These are phyloP conservation scores for Xylaria sp. DNA, from an alignment of 2,329 filamentous ascomycete species.

Conservation along the genomic window DNA sequence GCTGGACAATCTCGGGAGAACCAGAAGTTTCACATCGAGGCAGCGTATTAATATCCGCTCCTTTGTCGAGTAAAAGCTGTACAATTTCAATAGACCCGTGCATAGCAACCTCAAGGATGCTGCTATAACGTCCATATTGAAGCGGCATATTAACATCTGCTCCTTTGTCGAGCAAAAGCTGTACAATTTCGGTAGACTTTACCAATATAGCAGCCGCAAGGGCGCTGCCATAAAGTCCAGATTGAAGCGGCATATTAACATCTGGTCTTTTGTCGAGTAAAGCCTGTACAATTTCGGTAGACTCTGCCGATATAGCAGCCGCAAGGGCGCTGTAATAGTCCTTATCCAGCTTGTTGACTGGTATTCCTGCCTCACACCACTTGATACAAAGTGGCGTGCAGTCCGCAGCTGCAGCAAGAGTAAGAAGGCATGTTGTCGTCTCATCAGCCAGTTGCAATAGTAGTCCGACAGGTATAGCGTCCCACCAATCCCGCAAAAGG, in stretches of 20 bases:
- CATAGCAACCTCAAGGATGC: conserved; percentile 3
- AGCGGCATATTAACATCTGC: conserved; percentile 5
- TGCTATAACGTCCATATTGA: background rate
- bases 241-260: background rate
- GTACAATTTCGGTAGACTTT: background rate
- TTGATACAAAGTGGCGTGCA: conserved; percentile 2
- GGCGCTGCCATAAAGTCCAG: background rate
- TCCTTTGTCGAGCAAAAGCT: background rate
- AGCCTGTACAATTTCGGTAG: background rate
- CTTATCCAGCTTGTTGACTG: background rate
- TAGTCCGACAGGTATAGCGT: background rate
- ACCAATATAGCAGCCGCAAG: background rate
- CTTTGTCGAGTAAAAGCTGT: no score
- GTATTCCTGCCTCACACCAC: background rate
- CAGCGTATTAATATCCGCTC: no score
- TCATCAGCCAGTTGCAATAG: background rate
- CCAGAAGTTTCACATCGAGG: background rate
- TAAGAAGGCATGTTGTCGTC: background rate
- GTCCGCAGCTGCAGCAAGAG: background rate
- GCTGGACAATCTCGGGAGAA: background rate
- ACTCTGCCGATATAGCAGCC: background rate
- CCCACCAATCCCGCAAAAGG: conserved; percentile 16
- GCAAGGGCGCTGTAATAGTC: background rate
- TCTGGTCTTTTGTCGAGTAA: conserved; percentile 5
- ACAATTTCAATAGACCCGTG: background rate